Conservation (phyloP, 78 protist species). For the Chrysochromulina parva region DNA sequence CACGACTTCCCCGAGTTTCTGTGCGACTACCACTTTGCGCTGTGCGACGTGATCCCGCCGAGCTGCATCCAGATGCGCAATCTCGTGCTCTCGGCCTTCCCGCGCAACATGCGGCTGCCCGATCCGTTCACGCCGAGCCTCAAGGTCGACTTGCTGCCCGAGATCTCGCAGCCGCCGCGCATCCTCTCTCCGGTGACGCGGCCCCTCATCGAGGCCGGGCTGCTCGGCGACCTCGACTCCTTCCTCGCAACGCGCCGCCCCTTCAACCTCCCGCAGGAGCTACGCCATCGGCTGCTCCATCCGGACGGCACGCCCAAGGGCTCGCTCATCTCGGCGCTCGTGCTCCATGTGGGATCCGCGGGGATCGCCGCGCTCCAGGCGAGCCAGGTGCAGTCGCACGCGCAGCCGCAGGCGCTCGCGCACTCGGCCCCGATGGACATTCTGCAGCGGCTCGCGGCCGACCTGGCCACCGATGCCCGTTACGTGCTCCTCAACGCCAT, state of each 20-base stretch:
- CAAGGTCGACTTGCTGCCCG: slow-evolving; percentile 90
- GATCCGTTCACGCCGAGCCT: slow-evolving; percentile 94
- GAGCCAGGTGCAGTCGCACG: no score
- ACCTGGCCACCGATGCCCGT: slow-evolving; percentile 89
- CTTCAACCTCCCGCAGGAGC: slow-evolving; percentile 55
- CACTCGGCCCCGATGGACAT: slow-evolving; percentile 80
- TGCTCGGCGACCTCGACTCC: slow-evolving; percentile 65
- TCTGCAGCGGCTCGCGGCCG: slow-evolving; percentile 62
- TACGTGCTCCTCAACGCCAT: slow-evolving; percentile 90
- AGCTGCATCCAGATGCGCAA: slow-evolving; percentile 95
- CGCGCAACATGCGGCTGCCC: slow-evolving; percentile 91
- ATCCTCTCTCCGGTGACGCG: slow-evolving; percentile 59
- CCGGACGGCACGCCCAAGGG: slow-evolving; percentile 63
- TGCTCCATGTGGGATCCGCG: slow-evolving; percentile 63
- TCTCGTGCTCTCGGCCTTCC: slow-evolving; percentile 93
- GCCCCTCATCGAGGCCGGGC: slow-evolving; percentile 40
- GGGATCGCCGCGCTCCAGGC: slow-evolving; percentile 32
- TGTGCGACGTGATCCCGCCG: slow-evolving; percentile 94
- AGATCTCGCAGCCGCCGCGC: slow-evolving; percentile 82
- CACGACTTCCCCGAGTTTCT: slow-evolving; percentile 99
- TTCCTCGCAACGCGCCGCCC: slow-evolving; percentile 72
- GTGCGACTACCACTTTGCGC: slow-evolving; percentile 88
- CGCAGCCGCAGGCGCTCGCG: slow-evolving; percentile 40
- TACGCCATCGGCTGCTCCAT: slow-evolving; percentile 29
- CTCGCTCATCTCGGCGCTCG: slow-evolving; percentile 90